These are phyloP conservation scores for Graphium sp. DNA, from an alignment of 2,329 filamentous ascomycete genomes.

Conservation along the genomic window DNA sequence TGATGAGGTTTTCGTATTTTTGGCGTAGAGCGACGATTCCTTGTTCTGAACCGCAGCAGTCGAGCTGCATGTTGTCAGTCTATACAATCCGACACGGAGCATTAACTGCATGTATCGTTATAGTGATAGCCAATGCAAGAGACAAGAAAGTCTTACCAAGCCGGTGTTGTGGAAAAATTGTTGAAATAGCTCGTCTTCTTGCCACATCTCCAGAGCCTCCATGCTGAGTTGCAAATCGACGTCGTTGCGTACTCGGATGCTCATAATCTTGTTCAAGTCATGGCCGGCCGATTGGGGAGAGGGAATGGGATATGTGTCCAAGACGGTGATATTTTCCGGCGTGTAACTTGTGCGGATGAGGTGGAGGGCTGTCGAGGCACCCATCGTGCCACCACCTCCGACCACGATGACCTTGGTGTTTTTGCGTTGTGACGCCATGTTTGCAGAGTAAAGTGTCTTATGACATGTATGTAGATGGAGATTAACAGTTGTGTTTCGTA, in stretches of 20 bases:
- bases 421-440: conserved; percentile 10
- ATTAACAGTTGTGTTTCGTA: too few relatives aligned
- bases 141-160: conserved; percentile 12
- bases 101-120: too few relatives aligned
- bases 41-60: conserved; percentile 13
- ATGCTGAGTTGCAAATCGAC: conserved; percentile 14
- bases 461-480: too few relatives aligned
- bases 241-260: conserved; percentile 15
- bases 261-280: conserved; percentile 29
- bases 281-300: conserved; percentile 26
- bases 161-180: conserved; percentile 25
- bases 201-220: conserved; percentile 20
- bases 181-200: conserved; percentile 21
- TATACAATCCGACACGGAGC: too few relatives aligned
- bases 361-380: conserved; percentile 27
- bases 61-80: conserved; percentile 9
- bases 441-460: too few relatives aligned
- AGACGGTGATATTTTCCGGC: conserved; percentile 23
- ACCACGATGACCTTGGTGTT: conserved; percentile 18
- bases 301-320: conserved; percentile 26
- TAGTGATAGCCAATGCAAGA: neutral
- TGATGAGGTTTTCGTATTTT: conserved; percentile 15
- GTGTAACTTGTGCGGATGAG: conserved; percentile 23
- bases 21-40: conserved; percentile 14
- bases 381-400: conserved; percentile 28